These are phyloP conservation scores for Xylogone sp. DNA, from an alignment of 2,329 filamentous ascomycete species.

Conservation along the genomic window DNA sequence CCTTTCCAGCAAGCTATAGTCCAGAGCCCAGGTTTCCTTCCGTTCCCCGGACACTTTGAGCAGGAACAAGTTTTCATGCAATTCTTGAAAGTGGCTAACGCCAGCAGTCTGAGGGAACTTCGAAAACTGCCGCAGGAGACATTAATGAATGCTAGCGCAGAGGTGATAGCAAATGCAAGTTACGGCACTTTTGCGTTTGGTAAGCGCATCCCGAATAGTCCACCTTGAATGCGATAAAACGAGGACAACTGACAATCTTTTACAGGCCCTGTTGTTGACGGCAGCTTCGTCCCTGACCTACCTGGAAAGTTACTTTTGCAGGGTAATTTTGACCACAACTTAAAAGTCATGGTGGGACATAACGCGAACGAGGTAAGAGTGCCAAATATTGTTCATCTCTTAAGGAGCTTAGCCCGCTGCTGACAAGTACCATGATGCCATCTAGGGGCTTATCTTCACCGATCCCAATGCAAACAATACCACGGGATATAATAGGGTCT, in stretches of 20 bases:
- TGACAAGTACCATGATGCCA: no score
- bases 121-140: no score
- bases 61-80: slow-evolving; percentile 9
- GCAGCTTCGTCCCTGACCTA: slow-evolving; percentile 41
- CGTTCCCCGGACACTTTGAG: slow-evolving; percentile 7
- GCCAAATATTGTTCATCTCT: no score
- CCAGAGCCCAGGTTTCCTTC: slow-evolving; percentile 14
- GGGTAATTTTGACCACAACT: slow-evolving; percentile 38
- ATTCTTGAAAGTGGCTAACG: not conserved
- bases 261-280: slow-evolving; percentile 46
- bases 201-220: no score
- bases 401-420: no score
- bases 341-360: slow-evolving; percentile 42
- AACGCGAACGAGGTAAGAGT: slow-evolving; percentile 39
- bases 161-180: no score
- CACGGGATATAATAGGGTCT: slow-evolving; percentile 5
- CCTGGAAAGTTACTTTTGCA: slow-evolving; percentile 41
- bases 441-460: slow-evolving; percentile 37
- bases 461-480: slow-evolving; percentile 24
- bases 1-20: slow-evolving; percentile 35
- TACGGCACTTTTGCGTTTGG: no score
- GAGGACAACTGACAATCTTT: no score
- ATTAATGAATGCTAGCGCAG: no score
- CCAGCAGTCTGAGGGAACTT: no score
- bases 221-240: no score